Percentiles rank a stretch among this genome's conserved stretches.
Conservation (phyloP, 192 early-diverging fungal genomes). For the Chytriomyces sp. region DNA sequence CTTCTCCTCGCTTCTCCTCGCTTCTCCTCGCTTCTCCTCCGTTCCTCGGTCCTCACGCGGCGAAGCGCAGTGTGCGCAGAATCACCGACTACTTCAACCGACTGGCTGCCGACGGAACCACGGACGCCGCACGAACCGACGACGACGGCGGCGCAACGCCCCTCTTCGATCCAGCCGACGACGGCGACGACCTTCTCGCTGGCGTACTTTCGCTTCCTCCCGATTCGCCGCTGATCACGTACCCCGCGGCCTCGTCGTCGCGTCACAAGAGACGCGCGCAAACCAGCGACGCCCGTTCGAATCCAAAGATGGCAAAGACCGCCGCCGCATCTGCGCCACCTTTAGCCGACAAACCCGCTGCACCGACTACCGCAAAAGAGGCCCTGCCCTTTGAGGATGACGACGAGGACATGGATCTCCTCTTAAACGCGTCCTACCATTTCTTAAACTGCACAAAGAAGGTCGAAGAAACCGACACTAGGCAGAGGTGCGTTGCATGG, state of each 20-base stretch:
- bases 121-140: no score
- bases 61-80: constrained; percentile 54
- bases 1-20: no score
- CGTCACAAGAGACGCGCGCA: neutral
- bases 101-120: neutral
- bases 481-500: neutral
- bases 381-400: constrained; percentile 11
- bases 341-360: neutral
- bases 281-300: neutral
- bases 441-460: constrained; percentile 15
- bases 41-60: no score
- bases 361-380: neutral
- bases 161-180: constrained; percentile 23
- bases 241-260: neutral
- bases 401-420: constrained; percentile 25
- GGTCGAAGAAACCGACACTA: neutral
- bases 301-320: neutral
- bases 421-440: constrained; percentile 11
- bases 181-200: constrained; percentile 14
- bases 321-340: neutral
- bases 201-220: neutral
- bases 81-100: constrained; percentile 63
- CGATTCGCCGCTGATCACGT: neutral
- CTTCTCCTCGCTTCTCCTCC: no score
- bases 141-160: neutral